These are phyloP conservation scores for Fusarium annulatum DNA, from an alignment of 2,329 filamentous ascomycete species.

Conservation along the genomic window DNA sequence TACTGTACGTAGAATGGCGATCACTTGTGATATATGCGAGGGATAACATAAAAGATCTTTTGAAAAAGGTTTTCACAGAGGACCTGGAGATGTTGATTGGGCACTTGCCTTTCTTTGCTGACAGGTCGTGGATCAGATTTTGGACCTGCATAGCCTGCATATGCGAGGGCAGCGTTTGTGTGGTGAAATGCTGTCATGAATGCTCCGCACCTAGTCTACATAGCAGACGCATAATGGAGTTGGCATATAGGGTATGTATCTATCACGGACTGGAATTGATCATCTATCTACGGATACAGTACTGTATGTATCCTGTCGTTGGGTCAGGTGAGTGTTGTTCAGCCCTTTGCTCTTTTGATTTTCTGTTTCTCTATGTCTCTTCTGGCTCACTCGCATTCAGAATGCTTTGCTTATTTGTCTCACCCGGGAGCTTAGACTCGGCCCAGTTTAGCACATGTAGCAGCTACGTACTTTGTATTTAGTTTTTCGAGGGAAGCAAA, in stretches of 20 bases:
- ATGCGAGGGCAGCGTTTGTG: not conserved
- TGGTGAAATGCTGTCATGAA: conserved; percentile 4
- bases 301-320: not conserved
- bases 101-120: conserved; percentile 7
- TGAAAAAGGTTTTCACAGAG: not conserved
- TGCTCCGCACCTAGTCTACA: not conserved
- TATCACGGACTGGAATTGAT: conserved; percentile 10
- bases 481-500: not conserved
- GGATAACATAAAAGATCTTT: conserved; percentile 11
- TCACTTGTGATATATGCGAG: conserved; percentile 23
- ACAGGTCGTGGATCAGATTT: conserved; percentile 28
- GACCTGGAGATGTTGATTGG: conserved; percentile 16
- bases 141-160: conserved; percentile 16
- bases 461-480: not conserved
- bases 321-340: not conserved
- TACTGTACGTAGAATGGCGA: not conserved
- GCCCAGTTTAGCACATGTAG: not conserved
- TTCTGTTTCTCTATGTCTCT: not conserved
- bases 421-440: not conserved
- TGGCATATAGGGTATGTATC: not conserved
- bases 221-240: conserved; percentile 6
- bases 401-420: conserved; percentile 18
- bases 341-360: not conserved
- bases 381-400: not conserved
- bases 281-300: not conserved